phyloP scores from a whole-genome alignment of 805 yeast species.

The Suhomyces emberorum region DNA sequence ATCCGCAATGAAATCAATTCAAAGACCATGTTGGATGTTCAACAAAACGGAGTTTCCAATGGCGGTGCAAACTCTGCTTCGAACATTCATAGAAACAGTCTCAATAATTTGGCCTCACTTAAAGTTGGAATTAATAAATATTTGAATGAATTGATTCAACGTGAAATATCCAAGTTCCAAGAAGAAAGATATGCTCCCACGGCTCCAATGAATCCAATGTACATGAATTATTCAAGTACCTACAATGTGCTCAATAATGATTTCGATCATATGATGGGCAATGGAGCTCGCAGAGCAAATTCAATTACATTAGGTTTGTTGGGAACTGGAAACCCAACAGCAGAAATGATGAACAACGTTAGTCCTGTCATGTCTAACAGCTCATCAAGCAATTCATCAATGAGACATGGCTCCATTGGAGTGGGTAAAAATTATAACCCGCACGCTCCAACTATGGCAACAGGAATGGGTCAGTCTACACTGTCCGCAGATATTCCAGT shows the following conservation, averaged over 20 bases:
- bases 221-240: conserved; percentile 9
- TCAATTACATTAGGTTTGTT: conserved; percentile 19
- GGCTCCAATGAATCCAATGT: conserved; percentile 1
- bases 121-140: conserved; percentile 14
- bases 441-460: not conserved
- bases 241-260: conserved; percentile 6
- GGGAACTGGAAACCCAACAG: conserved; percentile 3
- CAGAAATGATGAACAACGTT: conserved; percentile 3
- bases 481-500: conserved; percentile 7
- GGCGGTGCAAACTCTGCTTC: not conserved
- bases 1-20: conserved; percentile 3
- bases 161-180: conserved; percentile 10
- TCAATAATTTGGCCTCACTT: conserved; percentile 14
- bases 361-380: conserved; percentile 8
- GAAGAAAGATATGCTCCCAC: not conserved
- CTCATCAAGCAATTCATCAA: not conserved
- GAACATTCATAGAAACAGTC: conserved; percentile 5
- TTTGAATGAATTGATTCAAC: conserved; percentile 11
- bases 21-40: not conserved
- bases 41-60: not conserved
- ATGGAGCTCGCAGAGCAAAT: conserved; percentile 14
- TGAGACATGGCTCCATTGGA: not conserved
- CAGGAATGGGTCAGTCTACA: not conserved
- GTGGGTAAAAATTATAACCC: not conserved
- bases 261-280: conserved; percentile 6